Conservation (phyloP, 495 filamentous ascomycete species). For the Aspergillus olivimuriae region DNA sequence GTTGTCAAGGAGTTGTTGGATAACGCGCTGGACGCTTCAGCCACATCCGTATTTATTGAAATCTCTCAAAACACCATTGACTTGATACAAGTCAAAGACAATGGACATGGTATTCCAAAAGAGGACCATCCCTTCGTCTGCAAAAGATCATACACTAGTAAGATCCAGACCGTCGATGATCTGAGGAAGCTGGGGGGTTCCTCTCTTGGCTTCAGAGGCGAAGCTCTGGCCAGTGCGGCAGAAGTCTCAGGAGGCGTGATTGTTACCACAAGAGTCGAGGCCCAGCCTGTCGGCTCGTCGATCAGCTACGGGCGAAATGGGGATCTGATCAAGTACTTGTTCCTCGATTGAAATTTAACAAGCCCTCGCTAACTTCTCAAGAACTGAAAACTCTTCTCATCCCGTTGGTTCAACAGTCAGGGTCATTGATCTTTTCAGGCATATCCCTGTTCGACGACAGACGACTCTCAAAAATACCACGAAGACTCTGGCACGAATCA, state of each 20-base stretch:
- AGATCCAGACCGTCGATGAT: conserved; percentile 68
- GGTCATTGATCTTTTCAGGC: conserved; percentile 60
- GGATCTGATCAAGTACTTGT: conserved; percentile 30
- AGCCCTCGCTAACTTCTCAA: neutral
- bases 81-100: conserved; percentile 83
- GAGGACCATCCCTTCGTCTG: conserved; percentile 66
- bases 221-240: conserved; percentile 74
- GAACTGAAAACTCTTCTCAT: conserved; percentile 38
- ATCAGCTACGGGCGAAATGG: conserved; percentile 49
- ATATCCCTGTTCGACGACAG: conserved; percentile 70
- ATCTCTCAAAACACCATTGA: conserved; percentile 72
- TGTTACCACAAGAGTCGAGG: conserved; percentile 64
- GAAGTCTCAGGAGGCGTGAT: conserved; percentile 58
- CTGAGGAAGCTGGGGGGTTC: conserved; percentile 56
- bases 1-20: conserved; percentile 90
- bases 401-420: conserved; percentile 76
- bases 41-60: conserved; percentile 65
- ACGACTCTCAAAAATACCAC: conserved; percentile 51
- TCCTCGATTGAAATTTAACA: neutral
- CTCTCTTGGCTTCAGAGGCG: conserved; percentile 82
- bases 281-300: conserved; percentile 57
- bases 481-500: conserved; percentile 59
- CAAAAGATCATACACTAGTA: conserved; percentile 74
- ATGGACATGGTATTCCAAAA: conserved; percentile 72
- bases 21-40: conserved; percentile 80